Evolutionary conservation across 345 rosid species (phyloP).

Genomic region (Salix suchowensis): DNA sequence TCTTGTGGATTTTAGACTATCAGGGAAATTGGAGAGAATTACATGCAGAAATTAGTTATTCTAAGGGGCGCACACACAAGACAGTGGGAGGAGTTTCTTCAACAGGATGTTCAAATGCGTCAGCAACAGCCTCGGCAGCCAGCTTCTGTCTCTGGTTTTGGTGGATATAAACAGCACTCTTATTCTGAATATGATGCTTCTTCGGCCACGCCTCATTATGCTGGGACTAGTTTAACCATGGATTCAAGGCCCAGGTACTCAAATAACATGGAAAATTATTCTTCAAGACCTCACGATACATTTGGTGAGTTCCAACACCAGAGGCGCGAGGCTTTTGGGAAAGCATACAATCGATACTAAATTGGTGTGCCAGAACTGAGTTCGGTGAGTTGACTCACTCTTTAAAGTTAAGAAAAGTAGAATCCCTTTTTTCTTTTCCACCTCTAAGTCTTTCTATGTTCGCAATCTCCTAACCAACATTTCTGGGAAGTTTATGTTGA

Average conservation of each 20-base stretch:
- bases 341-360: conserved; percentile 74
- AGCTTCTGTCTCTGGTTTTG: conserved; percentile 49
- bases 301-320: conserved; percentile 72
- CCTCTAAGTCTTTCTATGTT: neutral
- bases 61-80: conserved; percentile 61
- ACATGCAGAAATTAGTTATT: conserved; percentile 64
- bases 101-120: conserved; percentile 70
- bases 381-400: conserved; percentile 59
- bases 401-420: conserved; percentile 16
- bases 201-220: conserved; percentile 47
- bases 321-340: conserved; percentile 80
- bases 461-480: neutral
- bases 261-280: conserved; percentile 57
- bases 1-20: conserved; percentile 53
- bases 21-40: conserved; percentile 82
- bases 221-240: conserved; percentile 46
- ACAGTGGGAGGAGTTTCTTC: conserved; percentile 87
- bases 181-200: conserved; percentile 64
- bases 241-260: conserved; percentile 65
- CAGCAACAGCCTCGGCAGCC: conserved; percentile 66
- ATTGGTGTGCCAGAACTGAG: conserved; percentile 20
- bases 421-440: neutral
- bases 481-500: conserved; percentile 3
- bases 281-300: conserved; percentile 65
- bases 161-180: conserved; percentile 68